Conservation (phyloP, 2,329 filamentous ascomycete genomes). For the Diaporthe nobilis region DNA sequence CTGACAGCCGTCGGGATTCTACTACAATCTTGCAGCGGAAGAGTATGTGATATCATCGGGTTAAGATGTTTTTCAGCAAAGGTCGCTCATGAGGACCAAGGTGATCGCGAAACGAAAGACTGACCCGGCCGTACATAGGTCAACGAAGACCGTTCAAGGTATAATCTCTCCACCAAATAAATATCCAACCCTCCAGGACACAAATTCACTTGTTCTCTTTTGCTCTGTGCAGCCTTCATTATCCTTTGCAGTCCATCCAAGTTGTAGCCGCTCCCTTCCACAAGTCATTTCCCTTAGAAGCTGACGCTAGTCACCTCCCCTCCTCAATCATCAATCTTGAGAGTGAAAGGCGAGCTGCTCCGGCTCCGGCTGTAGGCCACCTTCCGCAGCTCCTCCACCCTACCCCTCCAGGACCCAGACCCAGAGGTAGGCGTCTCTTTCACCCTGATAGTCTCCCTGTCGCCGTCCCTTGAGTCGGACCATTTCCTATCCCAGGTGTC, state of each 20-base stretch:
- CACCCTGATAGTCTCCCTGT: slow-evolving; percentile 3
- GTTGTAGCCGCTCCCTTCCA: neutral
- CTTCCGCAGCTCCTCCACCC: slow-evolving; percentile 14
- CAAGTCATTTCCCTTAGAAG: neutral
- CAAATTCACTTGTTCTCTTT: neutral
- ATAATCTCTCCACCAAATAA: neutral
- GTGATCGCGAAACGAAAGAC: slow-evolving; percentile 8
- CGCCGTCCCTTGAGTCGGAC: neutral
- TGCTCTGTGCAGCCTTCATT: neutral
- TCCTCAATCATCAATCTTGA: slow-evolving; percentile 27
- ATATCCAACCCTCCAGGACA: neutral
- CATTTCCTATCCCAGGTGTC: slow-evolving; percentile 11
- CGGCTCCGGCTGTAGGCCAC: slow-evolving; percentile 4
- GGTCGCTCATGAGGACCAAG: neutral
- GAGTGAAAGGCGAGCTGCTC: slow-evolving; percentile 31
- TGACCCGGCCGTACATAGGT: slow-evolving; percentile 1
- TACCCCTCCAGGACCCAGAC: slow-evolving; percentile 14
- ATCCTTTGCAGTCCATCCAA: neutral
- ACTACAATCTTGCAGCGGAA: neutral
- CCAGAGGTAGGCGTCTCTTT: neutral
- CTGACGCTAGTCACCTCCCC: neutral
- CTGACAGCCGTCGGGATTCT: neutral
- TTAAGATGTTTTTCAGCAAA: neutral
- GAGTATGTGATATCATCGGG: neutral
- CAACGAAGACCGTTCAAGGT: slow-evolving; percentile 6